Evolutionary conservation across 345 rosid species (phyloP).

Genomic region (Melaleuca alternifolia): DNA sequence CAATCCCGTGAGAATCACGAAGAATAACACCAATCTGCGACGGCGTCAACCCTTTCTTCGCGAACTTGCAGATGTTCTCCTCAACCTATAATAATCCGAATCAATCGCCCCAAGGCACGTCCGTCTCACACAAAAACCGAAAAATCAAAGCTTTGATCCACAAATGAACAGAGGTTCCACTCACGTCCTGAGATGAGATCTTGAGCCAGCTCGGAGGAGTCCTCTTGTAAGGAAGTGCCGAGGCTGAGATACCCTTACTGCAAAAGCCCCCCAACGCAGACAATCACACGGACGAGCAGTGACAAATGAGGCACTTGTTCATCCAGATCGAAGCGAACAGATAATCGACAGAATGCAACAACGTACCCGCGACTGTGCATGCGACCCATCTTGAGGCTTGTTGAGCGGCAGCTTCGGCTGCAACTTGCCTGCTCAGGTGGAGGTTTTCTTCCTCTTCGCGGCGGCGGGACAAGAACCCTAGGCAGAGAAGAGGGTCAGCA

Average conservation of each 20-base stretch:
- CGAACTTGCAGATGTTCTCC: constrained; percentile 41
- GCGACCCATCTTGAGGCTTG: constrained; percentile 3
- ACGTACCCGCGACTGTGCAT: constrained; percentile 12
- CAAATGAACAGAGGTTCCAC: neutral
- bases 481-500: too few relatives aligned
- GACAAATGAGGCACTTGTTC: neutral
- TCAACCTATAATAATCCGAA: constrained; percentile 13
- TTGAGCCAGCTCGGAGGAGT: constrained; percentile 16
- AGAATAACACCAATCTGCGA: constrained; percentile 42
- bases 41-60: constrained; percentile 40
- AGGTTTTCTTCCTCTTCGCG: too few relatives aligned
- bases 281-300: neutral
- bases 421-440: neutral
- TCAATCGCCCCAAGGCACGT: neutral
- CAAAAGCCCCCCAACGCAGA: neutral
- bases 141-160: neutral
- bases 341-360: neutral
- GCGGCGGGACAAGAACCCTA: too few relatives aligned
- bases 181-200: constrained; percentile 10
- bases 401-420: neutral
- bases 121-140: neutral
- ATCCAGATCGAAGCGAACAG: neutral
- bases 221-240: constrained; percentile 16
- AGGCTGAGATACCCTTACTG: constrained; percentile 15
- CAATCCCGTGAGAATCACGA: constrained; percentile 40